Conservation (phyloP, 371 early-diverging fungal genomes). For the Mortierella sp. region DNA sequence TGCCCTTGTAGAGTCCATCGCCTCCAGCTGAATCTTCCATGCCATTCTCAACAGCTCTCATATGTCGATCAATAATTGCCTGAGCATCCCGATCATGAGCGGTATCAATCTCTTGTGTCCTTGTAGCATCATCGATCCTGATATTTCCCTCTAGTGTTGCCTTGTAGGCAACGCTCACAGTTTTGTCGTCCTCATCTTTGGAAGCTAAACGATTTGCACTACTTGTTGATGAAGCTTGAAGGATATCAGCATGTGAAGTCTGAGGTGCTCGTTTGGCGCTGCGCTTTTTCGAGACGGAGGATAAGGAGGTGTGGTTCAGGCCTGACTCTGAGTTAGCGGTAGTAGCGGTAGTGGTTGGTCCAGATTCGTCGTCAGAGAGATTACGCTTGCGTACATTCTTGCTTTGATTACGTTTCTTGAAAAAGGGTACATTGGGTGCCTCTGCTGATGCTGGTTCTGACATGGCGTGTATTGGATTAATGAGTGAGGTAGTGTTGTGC, state of each 20-base stretch:
- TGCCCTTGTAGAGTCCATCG: slow-evolving; percentile 72
- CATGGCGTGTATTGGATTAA: slow-evolving; percentile 13
- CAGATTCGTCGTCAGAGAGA: slow-evolving; percentile 59
- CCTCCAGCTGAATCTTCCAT: slow-evolving; percentile 50
- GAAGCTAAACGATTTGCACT: slow-evolving; percentile 48
- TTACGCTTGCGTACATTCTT: slow-evolving; percentile 71
- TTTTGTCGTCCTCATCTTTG: slow-evolving; percentile 60
- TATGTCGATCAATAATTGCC: slow-evolving; percentile 55
- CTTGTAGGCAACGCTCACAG: slow-evolving; percentile 66
- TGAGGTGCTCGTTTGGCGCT: slow-evolving; percentile 60
- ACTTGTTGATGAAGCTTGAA: slow-evolving; percentile 49
- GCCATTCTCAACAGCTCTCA: slow-evolving; percentile 48
- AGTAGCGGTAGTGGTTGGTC: neutral
- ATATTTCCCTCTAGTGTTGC: slow-evolving; percentile 62
- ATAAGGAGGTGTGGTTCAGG: slow-evolving; percentile 20
- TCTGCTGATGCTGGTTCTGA: slow-evolving; percentile 26
- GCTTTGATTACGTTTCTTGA: slow-evolving; percentile 68
- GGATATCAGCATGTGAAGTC: slow-evolving; percentile 63
- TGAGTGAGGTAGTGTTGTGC: neutral
- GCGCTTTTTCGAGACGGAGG: slow-evolving; percentile 55
- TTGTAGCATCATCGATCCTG: slow-evolving; percentile 66
- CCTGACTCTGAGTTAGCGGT: slow-evolving; percentile 7
- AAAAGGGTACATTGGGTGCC: slow-evolving; percentile 62
- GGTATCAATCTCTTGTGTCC: slow-evolving; percentile 55
- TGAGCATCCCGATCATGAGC: slow-evolving; percentile 49